A percentile compares a stretch with the other conserved stretches of the same genome.
Evolutionary conservation across 306 rosid species (phyloP).

Genomic region (Arachis hypogaea): DNA sequence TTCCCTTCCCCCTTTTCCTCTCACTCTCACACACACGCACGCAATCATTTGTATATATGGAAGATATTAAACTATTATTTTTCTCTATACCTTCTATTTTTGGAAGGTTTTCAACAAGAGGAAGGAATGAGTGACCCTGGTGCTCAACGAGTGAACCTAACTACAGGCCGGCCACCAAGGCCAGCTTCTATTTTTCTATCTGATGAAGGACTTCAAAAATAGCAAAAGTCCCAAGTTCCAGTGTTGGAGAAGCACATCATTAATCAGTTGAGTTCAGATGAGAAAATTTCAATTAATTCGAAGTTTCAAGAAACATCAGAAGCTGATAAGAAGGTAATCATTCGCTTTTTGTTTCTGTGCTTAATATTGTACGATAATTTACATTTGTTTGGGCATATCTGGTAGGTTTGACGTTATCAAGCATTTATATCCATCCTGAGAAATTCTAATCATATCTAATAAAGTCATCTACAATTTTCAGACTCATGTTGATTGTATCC

Average conservation of each 20-base stretch:
- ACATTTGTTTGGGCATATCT: slow-evolving; percentile 37
- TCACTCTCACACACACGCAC: not conserved
- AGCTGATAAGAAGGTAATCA: slow-evolving; percentile 81
- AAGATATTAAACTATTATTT: slow-evolving; percentile 25
- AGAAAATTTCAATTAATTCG: slow-evolving; percentile 70
- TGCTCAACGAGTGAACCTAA: slow-evolving; percentile 48
- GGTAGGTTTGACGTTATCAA: slow-evolving; percentile 54
- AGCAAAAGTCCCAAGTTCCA: slow-evolving; percentile 73
- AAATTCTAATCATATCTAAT: slow-evolving; percentile 34
- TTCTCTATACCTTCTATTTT: slow-evolving; percentile 35
- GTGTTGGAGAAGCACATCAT: slow-evolving; percentile 85
- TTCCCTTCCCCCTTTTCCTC: not conserved
- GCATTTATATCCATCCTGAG: slow-evolving; percentile 28
- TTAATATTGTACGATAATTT: slow-evolving; percentile 9
- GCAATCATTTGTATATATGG: slow-evolving; percentile 18
- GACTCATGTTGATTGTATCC: slow-evolving; percentile 73
- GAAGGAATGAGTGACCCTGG: slow-evolving; percentile 66
- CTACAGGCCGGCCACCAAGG: slow-evolving; percentile 70
- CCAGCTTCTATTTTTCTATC: slow-evolving; percentile 57
- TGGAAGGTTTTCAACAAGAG: slow-evolving; percentile 72
- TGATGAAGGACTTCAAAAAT: slow-evolving; percentile 63
- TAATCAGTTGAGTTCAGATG: slow-evolving; percentile 83
- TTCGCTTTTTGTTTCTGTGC: slow-evolving; percentile 30
- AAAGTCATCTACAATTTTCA: slow-evolving; percentile 50
- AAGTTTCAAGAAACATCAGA: slow-evolving; percentile 86